phyloP scores from a whole-genome alignment of 768 basidiomycete species.

The Dacryopinax spathularia region DNA sequence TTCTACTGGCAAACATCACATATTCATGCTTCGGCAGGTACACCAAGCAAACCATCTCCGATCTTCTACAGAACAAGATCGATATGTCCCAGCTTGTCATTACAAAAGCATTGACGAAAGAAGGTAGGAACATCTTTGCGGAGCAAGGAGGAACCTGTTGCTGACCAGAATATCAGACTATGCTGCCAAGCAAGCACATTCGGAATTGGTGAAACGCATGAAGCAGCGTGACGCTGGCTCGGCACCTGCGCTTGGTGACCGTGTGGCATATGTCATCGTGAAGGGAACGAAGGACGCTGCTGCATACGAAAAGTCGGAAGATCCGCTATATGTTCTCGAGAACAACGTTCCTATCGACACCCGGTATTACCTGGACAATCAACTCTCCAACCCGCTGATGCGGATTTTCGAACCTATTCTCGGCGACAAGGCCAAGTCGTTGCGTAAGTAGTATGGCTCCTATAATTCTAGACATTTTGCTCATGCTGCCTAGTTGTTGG shows the following conservation, averaged over 20 bases:
- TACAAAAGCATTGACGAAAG: constrained; percentile 88
- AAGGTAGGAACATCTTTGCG: constrained; percentile 34
- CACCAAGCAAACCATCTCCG: constrained; percentile 82
- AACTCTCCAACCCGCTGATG: constrained; percentile 90
- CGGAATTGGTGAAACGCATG: constrained; percentile 91
- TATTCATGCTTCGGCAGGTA: constrained; percentile 39
- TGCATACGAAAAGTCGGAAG: constrained; percentile 97
- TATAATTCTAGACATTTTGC: neutral
- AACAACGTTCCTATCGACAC: constrained; percentile 98
- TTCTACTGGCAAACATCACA: neutral
- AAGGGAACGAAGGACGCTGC: constrained; percentile 95
- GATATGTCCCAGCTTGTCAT: constrained; percentile 99
- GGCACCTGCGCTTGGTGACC: constrained; percentile 92
- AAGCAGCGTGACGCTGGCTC: constrained; percentile 92
- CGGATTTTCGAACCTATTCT: constrained; percentile 96
- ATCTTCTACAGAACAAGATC: constrained; percentile 87
- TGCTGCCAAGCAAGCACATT: constrained; percentile 88
- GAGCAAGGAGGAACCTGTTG: neutral
- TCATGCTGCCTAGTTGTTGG: constrained; percentile 56
- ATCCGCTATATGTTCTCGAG: constrained; percentile 92
- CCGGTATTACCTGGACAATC: constrained; percentile 94
- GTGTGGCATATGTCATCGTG: constrained; percentile 96
- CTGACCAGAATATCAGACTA: constrained; percentile 48
- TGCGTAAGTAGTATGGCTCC: constrained; percentile 40
- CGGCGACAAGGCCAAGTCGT: constrained; percentile 73